Evolutionary conservation across 2,329 filamentous ascomycete species (phyloP).

Genomic region (Alternaria panax): DNA sequence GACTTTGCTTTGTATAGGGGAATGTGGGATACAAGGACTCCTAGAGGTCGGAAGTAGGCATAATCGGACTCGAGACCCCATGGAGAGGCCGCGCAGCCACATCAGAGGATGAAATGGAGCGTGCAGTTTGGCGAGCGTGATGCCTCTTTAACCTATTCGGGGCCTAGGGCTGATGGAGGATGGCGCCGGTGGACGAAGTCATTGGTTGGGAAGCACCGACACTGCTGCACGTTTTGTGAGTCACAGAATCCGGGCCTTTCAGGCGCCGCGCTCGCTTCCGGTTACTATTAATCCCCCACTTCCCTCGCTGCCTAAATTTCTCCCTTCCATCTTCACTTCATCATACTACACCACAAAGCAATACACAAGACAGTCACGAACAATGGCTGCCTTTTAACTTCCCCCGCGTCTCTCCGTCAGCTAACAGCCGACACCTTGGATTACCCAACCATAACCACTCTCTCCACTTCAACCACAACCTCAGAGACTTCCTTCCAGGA

Average conservation of each 20-base stretch:
- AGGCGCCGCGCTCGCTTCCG: constrained; percentile 28
- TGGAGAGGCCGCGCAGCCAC: constrained; percentile 1
- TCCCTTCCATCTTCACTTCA: constrained; percentile 29
- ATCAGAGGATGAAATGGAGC: not conserved
- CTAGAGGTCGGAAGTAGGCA: not conserved
- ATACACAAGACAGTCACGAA: constrained; percentile 43
- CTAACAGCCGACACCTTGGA: constrained; percentile 44
- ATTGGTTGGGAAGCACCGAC: constrained; percentile 21
- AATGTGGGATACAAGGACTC: not conserved
- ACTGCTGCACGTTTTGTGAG: constrained; percentile 28
- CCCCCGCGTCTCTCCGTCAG: constrained; percentile 34
- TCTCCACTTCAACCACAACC: constrained; percentile 38
- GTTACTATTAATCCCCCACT: constrained; percentile 34
- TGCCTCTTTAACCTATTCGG: constrained; percentile 1
- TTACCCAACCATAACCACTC: constrained; percentile 30
- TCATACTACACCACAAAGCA: constrained; percentile 27
- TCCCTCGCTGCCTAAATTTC: constrained; percentile 43
- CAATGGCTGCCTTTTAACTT: constrained; percentile 52
- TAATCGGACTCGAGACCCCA: not conserved
- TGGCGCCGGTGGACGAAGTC: not conserved
- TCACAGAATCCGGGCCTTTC: constrained; percentile 24
- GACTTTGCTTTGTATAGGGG: not conserved
- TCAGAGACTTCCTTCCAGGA: constrained; percentile 53
- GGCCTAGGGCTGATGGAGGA: constrained; percentile 26
- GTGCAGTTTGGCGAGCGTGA: constrained; percentile 9